These are phyloP conservation scores for Nothophaeocryptopus gaeumannii DNA, from an alignment of 2,329 filamentous ascomycete genomes.

Conservation along the genomic window DNA sequence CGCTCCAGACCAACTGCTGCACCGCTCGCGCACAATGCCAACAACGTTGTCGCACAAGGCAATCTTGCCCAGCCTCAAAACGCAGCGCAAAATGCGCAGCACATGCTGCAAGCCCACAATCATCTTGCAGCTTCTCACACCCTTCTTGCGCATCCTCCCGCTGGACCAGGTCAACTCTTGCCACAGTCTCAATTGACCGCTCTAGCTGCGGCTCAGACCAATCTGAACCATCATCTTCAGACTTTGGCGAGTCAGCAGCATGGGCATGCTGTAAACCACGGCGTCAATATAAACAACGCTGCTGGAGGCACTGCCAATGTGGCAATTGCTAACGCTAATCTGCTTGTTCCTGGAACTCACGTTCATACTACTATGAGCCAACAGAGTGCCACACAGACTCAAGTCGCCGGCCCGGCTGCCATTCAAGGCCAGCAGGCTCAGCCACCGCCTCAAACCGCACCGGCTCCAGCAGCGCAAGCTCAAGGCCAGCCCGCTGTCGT, in stretches of 20 bases:
- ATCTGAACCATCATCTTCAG: conserved; percentile 18
- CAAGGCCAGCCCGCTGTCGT: not conserved
- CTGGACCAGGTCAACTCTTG: conserved; percentile 5
- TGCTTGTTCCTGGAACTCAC: too few relatives aligned
- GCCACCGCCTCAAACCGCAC: not conserved
- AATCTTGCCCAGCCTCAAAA: conserved; percentile 8
- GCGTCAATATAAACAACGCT: not conserved
- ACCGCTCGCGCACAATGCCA: conserved; percentile 11
- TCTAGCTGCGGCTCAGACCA: conserved; percentile 17
- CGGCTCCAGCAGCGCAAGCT: conserved; percentile 1
- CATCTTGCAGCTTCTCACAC: conserved; percentile 19
- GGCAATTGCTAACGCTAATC: not conserved
- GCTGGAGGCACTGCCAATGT: conserved; percentile 4
- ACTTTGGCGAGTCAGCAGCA: conserved; percentile 16
- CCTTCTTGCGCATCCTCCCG: conserved; percentile 14
- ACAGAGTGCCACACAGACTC: not conserved
- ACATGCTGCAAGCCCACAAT: conserved; percentile 21
- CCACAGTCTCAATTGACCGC: conserved; percentile 18
- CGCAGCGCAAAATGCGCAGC: conserved; percentile 15
- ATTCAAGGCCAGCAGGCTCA: not conserved
- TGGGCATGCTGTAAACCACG: conserved; percentile 12
- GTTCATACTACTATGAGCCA: too few relatives aligned
- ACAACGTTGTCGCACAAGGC: conserved; percentile 10
- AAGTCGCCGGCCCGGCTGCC: not conserved
- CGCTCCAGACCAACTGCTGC: conserved; percentile 10